These are phyloP conservation scores for Trametopsis cervina DNA, from an alignment of 768 basidiomycete genomes.

Conservation along the genomic window DNA sequence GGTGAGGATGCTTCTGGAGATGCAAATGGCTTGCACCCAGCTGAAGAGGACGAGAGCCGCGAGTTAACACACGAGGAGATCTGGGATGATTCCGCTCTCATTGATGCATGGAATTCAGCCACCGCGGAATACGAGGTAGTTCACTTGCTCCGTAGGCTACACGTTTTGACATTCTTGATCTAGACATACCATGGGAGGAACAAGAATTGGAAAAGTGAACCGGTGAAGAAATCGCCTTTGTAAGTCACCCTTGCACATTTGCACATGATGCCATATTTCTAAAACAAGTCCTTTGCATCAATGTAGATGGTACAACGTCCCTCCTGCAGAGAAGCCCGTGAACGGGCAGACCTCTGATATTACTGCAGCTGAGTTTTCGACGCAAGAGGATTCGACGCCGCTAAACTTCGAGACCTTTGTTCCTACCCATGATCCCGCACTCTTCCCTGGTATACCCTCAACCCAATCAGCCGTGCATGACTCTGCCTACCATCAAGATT, in stretches of 20 bases:
- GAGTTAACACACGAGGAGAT: constrained; percentile 67
- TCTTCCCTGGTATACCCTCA: constrained; percentile 28
- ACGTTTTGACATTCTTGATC: neutral
- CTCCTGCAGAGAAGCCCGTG: constrained; percentile 23
- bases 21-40: constrained; percentile 16
- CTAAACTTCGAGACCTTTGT: constrained; percentile 66
- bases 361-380: neutral
- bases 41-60: constrained; percentile 44
- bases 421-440: constrained; percentile 61
- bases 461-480: constrained; percentile 14
- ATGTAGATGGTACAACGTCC: constrained; percentile 74
- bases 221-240: constrained; percentile 68
- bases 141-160: constrained; percentile 1
- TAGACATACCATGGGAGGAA: constrained; percentile 61
- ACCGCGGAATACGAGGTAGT: constrained; percentile 69
- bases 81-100: constrained; percentile 82
- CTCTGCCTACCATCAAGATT: constrained; percentile 21
- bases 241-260: constrained; percentile 23
- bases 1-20: constrained; percentile 21
- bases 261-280: too few relatives aligned
- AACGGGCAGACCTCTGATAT: constrained; percentile 4
- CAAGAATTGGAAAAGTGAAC: constrained; percentile 67
- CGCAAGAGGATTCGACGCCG: constrained; percentile 43
- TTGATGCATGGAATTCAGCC: constrained; percentile 82
- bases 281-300: neutral